phyloP scores from a whole-genome alignment of 345 rosid species.

The Hibiscus mutabilis region DNA sequence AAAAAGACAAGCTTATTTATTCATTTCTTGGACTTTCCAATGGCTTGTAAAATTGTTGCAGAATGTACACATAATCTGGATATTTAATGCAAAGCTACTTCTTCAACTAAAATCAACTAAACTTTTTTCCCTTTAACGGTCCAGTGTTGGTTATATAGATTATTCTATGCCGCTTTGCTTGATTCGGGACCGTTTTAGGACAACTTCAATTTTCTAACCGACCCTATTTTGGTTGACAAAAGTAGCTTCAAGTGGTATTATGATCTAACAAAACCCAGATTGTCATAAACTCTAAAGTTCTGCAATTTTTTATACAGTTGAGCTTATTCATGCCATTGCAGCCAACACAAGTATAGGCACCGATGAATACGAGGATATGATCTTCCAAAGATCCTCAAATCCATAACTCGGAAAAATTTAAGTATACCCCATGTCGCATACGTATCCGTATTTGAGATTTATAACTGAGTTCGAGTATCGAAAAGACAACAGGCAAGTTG shows the following conservation, averaged over 20 bases:
- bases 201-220: background rate
- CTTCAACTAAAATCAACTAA: slow-evolving; percentile 15
- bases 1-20: background rate
- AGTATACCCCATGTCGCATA: background rate
- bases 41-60: background rate
- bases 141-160: background rate
- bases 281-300: background rate
- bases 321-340: background rate
- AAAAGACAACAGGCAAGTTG: background rate
- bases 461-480: background rate
- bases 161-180: background rate
- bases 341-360: background rate
- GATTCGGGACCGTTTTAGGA: slow-evolving; percentile 5
- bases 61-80: slow-evolving; percentile 4
- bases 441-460: background rate
- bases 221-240: background rate
- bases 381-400: background rate
- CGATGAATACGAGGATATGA: background rate
- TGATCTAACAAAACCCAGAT: background rate
- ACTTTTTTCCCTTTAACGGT: background rate
- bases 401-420: too few relatives aligned
- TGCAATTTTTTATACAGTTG: background rate
- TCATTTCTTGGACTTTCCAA: background rate
- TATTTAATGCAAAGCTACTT: slow-evolving; percentile 17
- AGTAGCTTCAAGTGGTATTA: background rate